Evolutionary conservation across 139 green algal genomes (phyloP).

Genomic region (Deuterostichococcus epilithicus): DNA sequence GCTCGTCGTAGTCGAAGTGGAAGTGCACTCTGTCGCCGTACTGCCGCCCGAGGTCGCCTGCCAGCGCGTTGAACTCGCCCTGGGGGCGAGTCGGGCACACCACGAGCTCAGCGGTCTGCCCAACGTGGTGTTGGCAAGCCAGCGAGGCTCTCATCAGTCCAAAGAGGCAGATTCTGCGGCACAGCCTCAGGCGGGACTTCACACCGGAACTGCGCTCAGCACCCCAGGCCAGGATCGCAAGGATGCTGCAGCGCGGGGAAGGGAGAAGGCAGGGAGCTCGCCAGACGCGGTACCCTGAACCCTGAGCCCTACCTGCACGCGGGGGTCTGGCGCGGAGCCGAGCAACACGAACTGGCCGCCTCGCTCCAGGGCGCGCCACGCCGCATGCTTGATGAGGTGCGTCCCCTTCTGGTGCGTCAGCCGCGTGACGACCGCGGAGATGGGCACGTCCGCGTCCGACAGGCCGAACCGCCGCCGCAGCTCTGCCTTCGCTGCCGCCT

Average conservation of each 20-base stretch:
- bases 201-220: too few species aligned
- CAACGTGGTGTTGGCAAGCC: too few species aligned
- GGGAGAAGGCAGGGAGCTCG: too few species aligned
- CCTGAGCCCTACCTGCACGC: slow-evolving; percentile 15
- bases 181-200: too few species aligned
- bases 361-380: slow-evolving; percentile 79
- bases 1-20: slow-evolving; percentile 93
- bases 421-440: slow-evolving; percentile 71
- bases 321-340: slow-evolving; percentile 52
- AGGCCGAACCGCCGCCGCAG: slow-evolving; percentile 62
- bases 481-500: slow-evolving; percentile 51
- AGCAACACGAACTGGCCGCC: slow-evolving; percentile 97
- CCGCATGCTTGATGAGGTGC: slow-evolving; percentile 97
- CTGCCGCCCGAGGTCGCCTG: slow-evolving; percentile 53
- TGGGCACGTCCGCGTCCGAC: slow-evolving; percentile 50
- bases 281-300: not conserved
- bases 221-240: too few species aligned
- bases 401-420: slow-evolving; percentile 93
- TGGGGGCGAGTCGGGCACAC: slow-evolving; percentile 20
- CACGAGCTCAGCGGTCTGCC: too few species aligned
- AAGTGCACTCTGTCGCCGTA: slow-evolving; percentile 75
- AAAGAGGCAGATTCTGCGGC: slow-evolving; percentile 68
- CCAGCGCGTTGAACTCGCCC: slow-evolving; percentile 80
- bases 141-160: too few species aligned
- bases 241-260: too few species aligned